A percentile compares a stretch with the other conserved stretches of the same genome.
These are phyloP conservation scores for Aspergillus pseudoviridinutans DNA, from an alignment of 2,329 filamentous ascomycete species.

Conservation along the genomic window DNA sequence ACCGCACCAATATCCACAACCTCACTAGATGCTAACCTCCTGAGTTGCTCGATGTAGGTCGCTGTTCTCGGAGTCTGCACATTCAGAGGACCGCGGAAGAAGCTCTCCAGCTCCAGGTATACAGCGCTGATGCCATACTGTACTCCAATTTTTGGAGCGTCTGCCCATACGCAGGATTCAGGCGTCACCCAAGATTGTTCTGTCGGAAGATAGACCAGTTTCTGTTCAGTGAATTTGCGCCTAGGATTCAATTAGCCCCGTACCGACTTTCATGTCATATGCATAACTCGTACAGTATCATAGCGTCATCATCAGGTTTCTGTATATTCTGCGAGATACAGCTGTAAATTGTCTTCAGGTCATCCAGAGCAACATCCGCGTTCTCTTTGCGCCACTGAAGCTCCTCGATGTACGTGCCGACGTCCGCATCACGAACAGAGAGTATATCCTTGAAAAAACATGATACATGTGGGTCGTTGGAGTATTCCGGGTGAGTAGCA, in stretches of 20 bases:
- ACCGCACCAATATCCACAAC: neutral
- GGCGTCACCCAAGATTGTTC: neutral
- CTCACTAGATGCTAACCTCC: neutral
- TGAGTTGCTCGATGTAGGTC: conserved; percentile 1
- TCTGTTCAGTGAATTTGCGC: no score
- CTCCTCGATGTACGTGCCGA: neutral
- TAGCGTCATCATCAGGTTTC: no score
- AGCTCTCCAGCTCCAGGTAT: conserved; percentile 1
- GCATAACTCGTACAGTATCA: no score
- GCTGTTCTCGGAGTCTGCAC: neutral
- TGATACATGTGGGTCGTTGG: neutral
- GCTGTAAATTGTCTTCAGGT: no score
- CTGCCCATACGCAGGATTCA: neutral
- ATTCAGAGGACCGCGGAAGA: neutral
- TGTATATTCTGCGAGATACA: no score
- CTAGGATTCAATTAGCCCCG: no score
- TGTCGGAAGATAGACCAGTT: neutral
- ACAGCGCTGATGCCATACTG: neutral
- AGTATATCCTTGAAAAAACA: conserved; percentile 1
- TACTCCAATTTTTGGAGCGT: neutral
- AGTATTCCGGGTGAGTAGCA: neutral
- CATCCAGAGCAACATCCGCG: no score
- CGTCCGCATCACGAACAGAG: conserved; percentile 1
- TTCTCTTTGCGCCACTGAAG: neutral
- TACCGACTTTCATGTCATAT: no score